Evolutionary conservation across 768 basidiomycete species (phyloP), one percentile per base, ranked within the genome.

Genomic region (Coprinopsis marcescibilis): DNA sequence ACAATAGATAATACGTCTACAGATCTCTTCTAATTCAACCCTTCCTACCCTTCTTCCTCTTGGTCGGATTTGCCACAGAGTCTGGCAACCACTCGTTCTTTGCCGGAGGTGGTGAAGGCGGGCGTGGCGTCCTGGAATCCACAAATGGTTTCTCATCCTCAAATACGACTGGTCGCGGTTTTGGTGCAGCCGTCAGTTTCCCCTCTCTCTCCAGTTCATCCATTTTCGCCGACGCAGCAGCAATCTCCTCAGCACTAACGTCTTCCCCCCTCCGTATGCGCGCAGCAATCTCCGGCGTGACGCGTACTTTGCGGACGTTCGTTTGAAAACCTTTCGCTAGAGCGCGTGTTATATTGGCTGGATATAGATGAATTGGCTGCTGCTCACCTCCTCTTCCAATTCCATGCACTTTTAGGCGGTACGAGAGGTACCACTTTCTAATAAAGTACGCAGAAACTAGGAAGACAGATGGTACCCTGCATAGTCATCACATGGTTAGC

Each of bases 311-410:
- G 30, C 66, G 65, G 32, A 79, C 76, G 44, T 68, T 71, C 0
- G 77, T 79, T 57, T 78, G 76, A 57, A 79, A 79, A 5, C 77
- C 77, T 2, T 71, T 70, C 1, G 77, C 76, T 77, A 40, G 10
- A 49, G 30, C 5, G 34, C 39, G 19, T 20, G 17, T 34, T 20
- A n/a, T n/a, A n/a, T 2, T 12, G 13, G 20, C n/a, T 8, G 23
- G 24, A 30, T 5, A 29, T 4, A 21, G 15, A 21, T 26, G 27
- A 36, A 17, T 36, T 11, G 12, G 6, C 8, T 36, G 30, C 6
- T 6, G 52, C 71, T 29, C 45, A 77, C 77, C 76, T 43, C 77
- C 77, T 59, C 74, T 76, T n/a, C 77, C 77, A 32, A 78, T 78
- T 5, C 77, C 77, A 51, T 79, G 63, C 4, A 75, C 54, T 43